Evolutionary conservation across 768 basidiomycete genomes (phyloP), one percentile per base, ranked within the genome.

Genomic region (Lactarius tabidus): DNA sequence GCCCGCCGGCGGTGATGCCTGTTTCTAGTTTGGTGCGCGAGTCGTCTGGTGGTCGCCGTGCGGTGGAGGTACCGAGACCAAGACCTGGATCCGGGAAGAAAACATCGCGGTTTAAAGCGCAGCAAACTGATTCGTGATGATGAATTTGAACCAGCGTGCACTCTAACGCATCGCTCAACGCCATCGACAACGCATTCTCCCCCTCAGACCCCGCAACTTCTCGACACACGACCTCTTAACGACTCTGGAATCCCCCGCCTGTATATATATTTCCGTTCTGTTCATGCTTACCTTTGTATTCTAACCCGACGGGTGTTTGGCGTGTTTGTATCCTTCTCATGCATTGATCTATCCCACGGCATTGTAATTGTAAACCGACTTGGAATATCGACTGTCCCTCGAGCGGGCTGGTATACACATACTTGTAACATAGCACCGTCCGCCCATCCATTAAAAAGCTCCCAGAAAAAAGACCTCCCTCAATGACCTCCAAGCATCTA

Each of bases 401-500:
- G 43, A n/a, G 10, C 3, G 20, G n/a, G n/a, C 10, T 23, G 45
- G 23, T 48, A 48, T n/a, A n/a, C n/a, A n/a, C n/a, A n/a, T n/a
- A n/a, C n/a, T 48, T 12, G 45, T 48, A 45, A 43, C 2, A 6
- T 41, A 48, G 45, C n/a, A 48, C 23, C 45, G 43, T 45, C 2
- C 23, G n/a, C 23, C 45, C 23, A 23, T 48, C n/a, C 12, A 20
- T 48, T 23, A 48, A 48, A 12, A 23, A 12, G 23, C 23, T 23
- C 6, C n/a, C 26, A 10, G 7, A 7, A 33, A 26, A 20, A 18
- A 48, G 20, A 35, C n/a, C n/a, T n/a, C n/a, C n/a, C n/a, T n/a
- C n/a, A n/a, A n/a, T n/a, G n/a, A n/a, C 54, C 35, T 31, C 61
- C 79, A 14, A 78, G 62, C 77, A 82, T 80, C 71, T 80, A n/a